Conservation (phyloP, 106 monocot genomes). For the Chionographis japonica region DNA sequence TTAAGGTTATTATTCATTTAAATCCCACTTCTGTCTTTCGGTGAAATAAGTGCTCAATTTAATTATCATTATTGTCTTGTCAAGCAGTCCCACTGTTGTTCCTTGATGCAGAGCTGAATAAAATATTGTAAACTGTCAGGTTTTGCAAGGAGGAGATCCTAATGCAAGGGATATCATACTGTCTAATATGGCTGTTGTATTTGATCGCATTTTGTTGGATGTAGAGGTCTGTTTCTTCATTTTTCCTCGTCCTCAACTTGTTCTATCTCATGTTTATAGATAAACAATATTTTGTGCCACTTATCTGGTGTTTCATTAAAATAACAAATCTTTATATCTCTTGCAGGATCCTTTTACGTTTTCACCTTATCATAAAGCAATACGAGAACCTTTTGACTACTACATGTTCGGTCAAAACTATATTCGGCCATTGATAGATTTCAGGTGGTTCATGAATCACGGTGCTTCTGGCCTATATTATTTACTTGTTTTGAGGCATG, state of each 20-base stretch:
- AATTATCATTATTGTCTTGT: too few species aligned
- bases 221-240: slow-evolving; percentile 47
- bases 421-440: slow-evolving; percentile 79
- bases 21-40: too few species aligned
- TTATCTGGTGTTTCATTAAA: not conserved
- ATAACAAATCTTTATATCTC: slow-evolving; percentile 1
- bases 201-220: slow-evolving; percentile 85
- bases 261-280: not conserved
- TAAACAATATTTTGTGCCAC: not conserved
- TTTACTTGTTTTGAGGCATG: not conserved
- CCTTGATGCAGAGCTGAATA: not conserved
- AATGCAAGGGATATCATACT: slow-evolving; percentile 65
- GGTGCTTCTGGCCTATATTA: not conserved
- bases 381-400: slow-evolving; percentile 93
- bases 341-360: slow-evolving; percentile 82
- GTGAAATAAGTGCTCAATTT: too few species aligned
- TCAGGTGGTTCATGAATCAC: slow-evolving; percentile 44
- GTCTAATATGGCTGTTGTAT: slow-evolving; percentile 70
- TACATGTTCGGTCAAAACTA: slow-evolving; percentile 93
- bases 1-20: too few species aligned
- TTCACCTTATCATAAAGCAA: slow-evolving; percentile 69
- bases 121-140: slow-evolving; percentile 32
- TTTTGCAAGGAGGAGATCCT: slow-evolving; percentile 61
- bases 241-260: not conserved
- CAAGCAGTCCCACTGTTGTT: not conserved